Evolutionary conservation across 805 yeast species (phyloP).

Genomic region (Wickerhamiella brachini): DNA sequence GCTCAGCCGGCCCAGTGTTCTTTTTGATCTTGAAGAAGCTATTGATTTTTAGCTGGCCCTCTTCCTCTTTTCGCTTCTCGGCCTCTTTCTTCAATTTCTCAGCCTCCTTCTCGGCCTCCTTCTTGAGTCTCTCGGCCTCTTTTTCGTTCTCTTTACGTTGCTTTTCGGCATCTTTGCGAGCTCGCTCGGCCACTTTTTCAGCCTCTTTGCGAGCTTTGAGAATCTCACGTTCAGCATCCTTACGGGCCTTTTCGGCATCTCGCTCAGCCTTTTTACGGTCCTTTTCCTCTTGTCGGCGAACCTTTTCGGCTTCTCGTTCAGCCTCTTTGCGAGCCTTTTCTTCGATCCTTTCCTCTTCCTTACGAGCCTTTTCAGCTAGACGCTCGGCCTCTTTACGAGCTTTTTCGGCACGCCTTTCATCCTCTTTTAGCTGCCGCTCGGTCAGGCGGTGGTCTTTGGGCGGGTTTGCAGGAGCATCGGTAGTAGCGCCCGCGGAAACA

Average conservation of each 20-base stretch:
- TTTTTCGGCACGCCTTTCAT: conserved; percentile 6
- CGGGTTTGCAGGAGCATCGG: no score
- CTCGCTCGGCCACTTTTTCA: conserved; percentile 13
- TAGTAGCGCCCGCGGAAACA: no score
- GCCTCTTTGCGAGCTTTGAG: conserved; percentile 15
- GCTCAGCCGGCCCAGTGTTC: conserved; percentile 5
- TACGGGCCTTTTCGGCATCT: conserved; percentile 11
- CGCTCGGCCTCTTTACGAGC: conserved; percentile 15
- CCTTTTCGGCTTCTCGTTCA: conserved; percentile 11
- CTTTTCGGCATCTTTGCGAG: conserved; percentile 11
- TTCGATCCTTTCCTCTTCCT: conserved; percentile 16
- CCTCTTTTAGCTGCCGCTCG: not conserved
- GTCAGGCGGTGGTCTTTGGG: not conserved
- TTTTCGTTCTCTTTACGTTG: conserved; percentile 11
- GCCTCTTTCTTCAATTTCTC: conserved; percentile 9
- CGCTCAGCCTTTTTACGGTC: conserved; percentile 6
- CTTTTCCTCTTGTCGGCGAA: conserved; percentile 7
- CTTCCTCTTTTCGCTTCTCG: conserved; percentile 8
- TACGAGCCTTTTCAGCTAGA: conserved; percentile 14
- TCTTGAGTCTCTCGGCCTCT: conserved; percentile 10
- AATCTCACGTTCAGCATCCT: conserved; percentile 10
- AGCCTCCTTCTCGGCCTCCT: conserved; percentile 15
- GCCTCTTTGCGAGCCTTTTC: conserved; percentile 14
- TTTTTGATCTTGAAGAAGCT: conserved; percentile 13
- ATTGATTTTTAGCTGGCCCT: conserved; percentile 15